These are phyloP conservation scores for Lactarius pseudohatsudake DNA, from an alignment of 768 basidiomycete genomes.

Conservation along the genomic window DNA sequence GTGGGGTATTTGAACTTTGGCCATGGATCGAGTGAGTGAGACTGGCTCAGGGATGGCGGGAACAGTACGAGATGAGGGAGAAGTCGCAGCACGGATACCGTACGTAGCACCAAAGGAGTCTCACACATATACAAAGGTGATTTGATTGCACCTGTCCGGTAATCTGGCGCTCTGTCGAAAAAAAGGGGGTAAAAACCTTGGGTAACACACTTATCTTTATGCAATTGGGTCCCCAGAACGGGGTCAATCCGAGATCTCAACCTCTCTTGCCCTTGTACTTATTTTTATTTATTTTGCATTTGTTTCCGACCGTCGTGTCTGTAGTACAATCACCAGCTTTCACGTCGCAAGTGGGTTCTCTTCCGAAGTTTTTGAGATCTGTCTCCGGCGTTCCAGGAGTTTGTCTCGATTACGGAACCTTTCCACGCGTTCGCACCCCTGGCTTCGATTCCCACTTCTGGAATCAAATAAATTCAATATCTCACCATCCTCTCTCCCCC, in stretches of 20 bases:
- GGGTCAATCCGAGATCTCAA: not conserved
- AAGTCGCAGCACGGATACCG: not conserved
- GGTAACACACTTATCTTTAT: not conserved
- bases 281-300: not conserved
- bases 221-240: constrained; percentile 5
- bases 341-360: not conserved
- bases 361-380: constrained; percentile 1
- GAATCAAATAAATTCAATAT: not conserved
- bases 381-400: constrained; percentile 3
- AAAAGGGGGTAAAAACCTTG: constrained; percentile 6
- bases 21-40: constrained; percentile 1
- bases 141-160: not conserved
- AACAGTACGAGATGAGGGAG: not conserved
- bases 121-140: not conserved
- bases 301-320: not conserved
- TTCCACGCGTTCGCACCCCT: constrained; percentile 9
- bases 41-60: not conserved
- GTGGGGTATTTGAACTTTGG: constrained; percentile 13
- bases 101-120: no score
- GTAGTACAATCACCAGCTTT: not conserved
- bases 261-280: not conserved
- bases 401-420: constrained; percentile 9
- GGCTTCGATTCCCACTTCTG: constrained; percentile 9
- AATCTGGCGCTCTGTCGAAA: constrained; percentile 1
- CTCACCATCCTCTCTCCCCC: not conserved